Base-by-base conservation (phyloP, 257 asterid species). In the Linderniella brevidens region DNA sequence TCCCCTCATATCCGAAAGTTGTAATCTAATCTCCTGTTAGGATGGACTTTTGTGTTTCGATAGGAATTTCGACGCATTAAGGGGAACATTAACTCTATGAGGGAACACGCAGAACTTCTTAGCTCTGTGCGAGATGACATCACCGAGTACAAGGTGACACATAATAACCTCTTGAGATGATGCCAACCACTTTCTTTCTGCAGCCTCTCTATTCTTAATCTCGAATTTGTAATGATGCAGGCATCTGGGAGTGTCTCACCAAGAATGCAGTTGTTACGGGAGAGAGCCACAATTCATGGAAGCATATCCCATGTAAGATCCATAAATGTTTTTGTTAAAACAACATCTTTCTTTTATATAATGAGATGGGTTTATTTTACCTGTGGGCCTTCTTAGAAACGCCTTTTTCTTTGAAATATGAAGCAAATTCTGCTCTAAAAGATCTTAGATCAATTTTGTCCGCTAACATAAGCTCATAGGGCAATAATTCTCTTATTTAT, bases 91-190 rank as follows among this genome's bases (percentile, higher is more conserved):
- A 82, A 63, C 64, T 85, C 96, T 51, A 71, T 79, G 99, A 68
- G 61, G 80, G 94, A 90, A 62, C 99, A 90, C 19, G 94, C 94
- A 3, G 99, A 90, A 67, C 99, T 85, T 61, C 94, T 90, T 47
- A 85, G 80, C 68, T 90, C 96, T 56, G 96, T 86, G 42, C 75
- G 94, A 54, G 96, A 90, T 57, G 99, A 90, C 69, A 90, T 90
- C 69, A 81, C 78, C 56, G 99, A 90, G 65, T 85, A 61, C 68
- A 90, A 85, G 96, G 99, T 77, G 60, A 68, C 53, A 46, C 68
- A 17, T 14, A 13, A 9, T 46, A 19, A 13, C 25, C 25, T 10
- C 6, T 17, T 13, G 2, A 13, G n/a, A 1, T n/a, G n/a, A 3
- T 13, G 17, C 48, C 1, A 13, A 16, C 3, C 18, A 43, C 11